Evolutionary conservation across 2,329 filamentous ascomycete species (phyloP), one percentile per base, ranked within the genome.

Genomic region (Cercospora sojina): DNA sequence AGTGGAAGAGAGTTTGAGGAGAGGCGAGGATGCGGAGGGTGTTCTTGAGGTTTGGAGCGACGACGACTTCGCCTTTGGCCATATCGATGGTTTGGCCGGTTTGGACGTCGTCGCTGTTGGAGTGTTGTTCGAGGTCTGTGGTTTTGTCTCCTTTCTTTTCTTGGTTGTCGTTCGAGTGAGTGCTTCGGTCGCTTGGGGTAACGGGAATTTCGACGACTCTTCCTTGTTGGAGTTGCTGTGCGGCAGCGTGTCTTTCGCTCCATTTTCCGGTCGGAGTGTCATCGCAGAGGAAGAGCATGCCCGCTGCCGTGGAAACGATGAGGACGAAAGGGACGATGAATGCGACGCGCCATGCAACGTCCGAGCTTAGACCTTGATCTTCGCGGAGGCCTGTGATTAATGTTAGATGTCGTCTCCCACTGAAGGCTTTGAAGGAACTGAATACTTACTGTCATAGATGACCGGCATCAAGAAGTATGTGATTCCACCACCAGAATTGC

Each of bases 401-500:
- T 10, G 35, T 57, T 29, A 57, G 29, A 8, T 16, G 23, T 32
- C 49, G 0, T 3, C 12, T 43, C 12, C 41, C 25, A 29, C 6
- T 13, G 41, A 7, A 35, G 25, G 20, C 1, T 10, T 4, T 56
- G 18, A 3, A 18, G 18, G 3, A 16, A 49, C 5, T 16, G 18
- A 31, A 18, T 20, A 55, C 65, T 59, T 47, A 67, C 66, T 91
- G 78, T 96, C 90, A 77, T 90, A 95, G 65, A 97, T 88, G 8
- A 91, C 91, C 2, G 93, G 93, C 92, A 97, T 96, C 72, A 94
- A 86, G 77, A 96, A 96, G 80, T 96, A 96, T 1, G 93, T 96
- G 70, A 96, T 90, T 64, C 93, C 93, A 70, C 93, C 93, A 66
- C 93, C 93, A 23, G 91, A 86, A 73, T 96, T 96, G 56, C 93